These are phyloP conservation scores for Apophysomyces ossiformis DNA, from an alignment of 371 early-diverging fungal species.

Conservation along the genomic window DNA sequence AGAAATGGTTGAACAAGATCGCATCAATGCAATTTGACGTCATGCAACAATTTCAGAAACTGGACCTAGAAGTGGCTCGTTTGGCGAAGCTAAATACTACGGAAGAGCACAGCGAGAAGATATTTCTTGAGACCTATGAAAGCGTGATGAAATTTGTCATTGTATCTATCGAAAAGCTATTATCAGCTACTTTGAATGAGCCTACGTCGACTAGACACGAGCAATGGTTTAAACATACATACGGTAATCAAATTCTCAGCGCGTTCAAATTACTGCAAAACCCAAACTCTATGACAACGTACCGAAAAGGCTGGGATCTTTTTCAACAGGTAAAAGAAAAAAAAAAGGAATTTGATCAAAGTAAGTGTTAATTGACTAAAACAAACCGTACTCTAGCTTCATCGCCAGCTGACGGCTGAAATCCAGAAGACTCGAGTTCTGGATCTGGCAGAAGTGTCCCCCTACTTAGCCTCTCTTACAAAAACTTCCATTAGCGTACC, in stretches of 20 bases:
- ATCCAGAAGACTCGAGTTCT: slow-evolving; percentile 62
- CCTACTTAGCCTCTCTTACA: slow-evolving; percentile 58
- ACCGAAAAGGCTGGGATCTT: slow-evolving; percentile 61
- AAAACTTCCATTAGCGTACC: slow-evolving; percentile 72
- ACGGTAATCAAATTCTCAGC: slow-evolving; percentile 51
- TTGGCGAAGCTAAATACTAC: slow-evolving; percentile 49
- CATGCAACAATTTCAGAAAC: slow-evolving; percentile 55
- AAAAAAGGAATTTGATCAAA: neutral
- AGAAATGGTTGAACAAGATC: slow-evolving; percentile 77
- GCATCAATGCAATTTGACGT: slow-evolving; percentile 67
- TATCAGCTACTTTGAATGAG: slow-evolving; percentile 38
- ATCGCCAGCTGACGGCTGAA: slow-evolving; percentile 61
- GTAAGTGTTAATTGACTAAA: no score
- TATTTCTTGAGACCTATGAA: slow-evolving; percentile 60
- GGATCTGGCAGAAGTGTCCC: slow-evolving; percentile 65
- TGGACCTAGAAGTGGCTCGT: slow-evolving; percentile 58
- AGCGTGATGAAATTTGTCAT: slow-evolving; percentile 66
- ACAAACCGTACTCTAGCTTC: slow-evolving; percentile 26
- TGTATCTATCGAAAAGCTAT: slow-evolving; percentile 56
- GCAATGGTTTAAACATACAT: slow-evolving; percentile 65
- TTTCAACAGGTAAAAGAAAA: slow-evolving; percentile 59
- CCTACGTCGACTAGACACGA: slow-evolving; percentile 66
- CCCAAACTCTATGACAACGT: slow-evolving; percentile 54
- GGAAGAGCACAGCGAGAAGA: slow-evolving; percentile 43
- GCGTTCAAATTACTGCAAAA: slow-evolving; percentile 57